phyloP scores from a whole-genome alignment of 768 basidiomycete genomes.

The Kwoniella europaea region DNA sequence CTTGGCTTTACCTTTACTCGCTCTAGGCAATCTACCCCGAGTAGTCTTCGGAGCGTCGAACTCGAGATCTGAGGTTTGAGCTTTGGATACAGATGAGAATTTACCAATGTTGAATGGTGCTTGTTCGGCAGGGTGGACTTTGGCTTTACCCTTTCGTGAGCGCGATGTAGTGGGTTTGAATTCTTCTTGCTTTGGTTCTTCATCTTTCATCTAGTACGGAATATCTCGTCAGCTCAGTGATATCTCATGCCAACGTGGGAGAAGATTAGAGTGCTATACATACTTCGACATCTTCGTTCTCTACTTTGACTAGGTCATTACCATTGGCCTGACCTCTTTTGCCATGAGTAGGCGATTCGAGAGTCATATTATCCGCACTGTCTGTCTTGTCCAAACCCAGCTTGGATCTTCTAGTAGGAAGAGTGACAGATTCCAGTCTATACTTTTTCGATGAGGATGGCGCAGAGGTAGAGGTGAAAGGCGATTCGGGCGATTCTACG shows the following conservation, averaged over 20 bases:
- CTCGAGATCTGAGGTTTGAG: constrained; percentile 18
- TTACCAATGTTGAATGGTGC: constrained; percentile 51
- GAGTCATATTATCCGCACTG: constrained; percentile 47
- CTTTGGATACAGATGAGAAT: constrained; percentile 33
- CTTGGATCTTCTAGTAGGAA: constrained; percentile 42
- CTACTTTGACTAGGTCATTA: constrained; percentile 23
- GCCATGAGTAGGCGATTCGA: constrained; percentile 31
- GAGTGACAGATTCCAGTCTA: constrained; percentile 37
- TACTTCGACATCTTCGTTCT: constrained; percentile 27
- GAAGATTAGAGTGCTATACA: neutral
- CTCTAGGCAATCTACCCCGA: constrained; percentile 3
- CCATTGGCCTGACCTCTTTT: constrained; percentile 11
- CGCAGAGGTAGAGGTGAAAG: constrained; percentile 21
- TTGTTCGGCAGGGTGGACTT: constrained; percentile 9
- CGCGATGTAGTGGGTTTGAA: constrained; percentile 7
- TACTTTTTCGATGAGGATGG: constrained; percentile 17
- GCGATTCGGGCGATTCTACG: constrained; percentile 18
- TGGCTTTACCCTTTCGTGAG: constrained; percentile 22
- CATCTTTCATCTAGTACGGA: neutral
- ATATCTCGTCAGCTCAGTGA: neutral
- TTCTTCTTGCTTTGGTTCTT: constrained; percentile 6
- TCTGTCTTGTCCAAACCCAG: constrained; percentile 42
- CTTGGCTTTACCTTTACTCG: constrained; percentile 33
- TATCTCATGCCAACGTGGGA: too few relatives aligned
- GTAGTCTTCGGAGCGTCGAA: constrained; percentile 11